Base-by-base conservation (phyloP, 192 early-diverging fungal genomes). In the Coemansia sp. region DNA sequence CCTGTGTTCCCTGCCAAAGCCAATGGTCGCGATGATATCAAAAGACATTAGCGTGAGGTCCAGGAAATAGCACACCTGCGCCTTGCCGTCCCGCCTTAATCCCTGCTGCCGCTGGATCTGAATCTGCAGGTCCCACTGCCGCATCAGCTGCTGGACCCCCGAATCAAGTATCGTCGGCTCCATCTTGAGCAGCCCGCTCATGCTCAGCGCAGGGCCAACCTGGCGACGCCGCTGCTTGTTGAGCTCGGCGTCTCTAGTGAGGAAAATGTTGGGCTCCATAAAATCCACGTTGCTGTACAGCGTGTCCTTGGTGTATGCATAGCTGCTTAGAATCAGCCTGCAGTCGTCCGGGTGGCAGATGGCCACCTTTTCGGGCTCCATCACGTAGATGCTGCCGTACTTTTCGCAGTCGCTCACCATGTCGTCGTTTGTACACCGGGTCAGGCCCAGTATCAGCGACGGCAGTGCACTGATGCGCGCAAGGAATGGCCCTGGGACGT, bases 251-350 rank as follows among this genome's bases (percentile, higher is more conserved):
- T 55, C 52, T 35, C 56, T 46, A 4, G 78, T 75, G 11, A 61
- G 42, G 25, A 81, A 81, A n/a, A 71, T 81, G 19, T 67, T 75
- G 16, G 67, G 64, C 28, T 79, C 76, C 63, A 73, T 67, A 46
- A 71, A 52, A 5, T 48, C 60, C 3, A 71, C 48, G n/a, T 62
- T 62, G n/a, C 28, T 28, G 64, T 78, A 78, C 27, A 60, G 18
- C 14, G 20, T 24, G 34, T 53, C 58, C 49, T 78, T 78, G 42
- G 29, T 34, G 20, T 73, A 78, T 22, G 36, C 8, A 51, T 73
- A 55, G 27, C 56, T 69, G 55, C 63, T 52, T 24, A 77, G 61
- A 30, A 77, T 28, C 32, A 34, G 10, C 28, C 62, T 56, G 42
- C 65, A 71, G 58, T 77, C 74, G 6, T 64, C 62, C 3, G 71